These are phyloP conservation scores for Acanthamoeba lenticulata DNA, from an alignment of 208 protist species.

Conservation along the genomic window DNA sequence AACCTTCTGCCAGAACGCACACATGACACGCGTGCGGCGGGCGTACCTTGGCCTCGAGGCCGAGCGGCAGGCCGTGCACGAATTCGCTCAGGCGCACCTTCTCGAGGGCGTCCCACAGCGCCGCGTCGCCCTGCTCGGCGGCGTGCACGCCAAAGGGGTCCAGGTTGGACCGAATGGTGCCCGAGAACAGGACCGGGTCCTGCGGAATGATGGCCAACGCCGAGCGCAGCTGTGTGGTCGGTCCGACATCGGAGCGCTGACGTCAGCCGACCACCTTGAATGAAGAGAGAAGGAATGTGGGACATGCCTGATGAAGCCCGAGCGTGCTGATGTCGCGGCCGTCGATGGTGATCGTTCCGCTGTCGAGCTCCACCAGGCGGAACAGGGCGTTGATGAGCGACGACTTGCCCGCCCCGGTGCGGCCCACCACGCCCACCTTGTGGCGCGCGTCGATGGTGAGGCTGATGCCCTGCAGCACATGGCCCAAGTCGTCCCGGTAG, in stretches of 20 bases:
- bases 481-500: not conserved
- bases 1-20: not conserved
- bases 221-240: constrained; percentile 56
- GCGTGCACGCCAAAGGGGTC: not conserved
- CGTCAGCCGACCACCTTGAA: not conserved
- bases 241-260: not conserved
- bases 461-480: not conserved
- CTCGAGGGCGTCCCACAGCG: constrained; percentile 81
- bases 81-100: constrained; percentile 64
- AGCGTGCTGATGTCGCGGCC: constrained; percentile 81
- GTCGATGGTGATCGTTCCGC: constrained; percentile 83
- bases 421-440: constrained; percentile 65
- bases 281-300: constrained; percentile 51
- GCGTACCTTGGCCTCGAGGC: not conserved
- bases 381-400: constrained; percentile 54
- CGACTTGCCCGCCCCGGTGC: constrained; percentile 61
- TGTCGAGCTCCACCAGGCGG: constrained; percentile 82
- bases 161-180: constrained; percentile 62
- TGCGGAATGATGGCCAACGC: constrained; percentile 80
- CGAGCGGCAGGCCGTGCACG: not conserved
- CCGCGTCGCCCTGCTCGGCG: not conserved
- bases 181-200: constrained; percentile 81
- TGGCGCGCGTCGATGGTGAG: not conserved
- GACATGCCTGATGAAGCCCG: constrained; percentile 72
- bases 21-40: not conserved